Evolutionary conservation across 2,329 filamentous ascomycete genomes (phyloP), one percentile per base, ranked within the genome.

Genomic region (Ophiostoma triangulosporum): DNA sequence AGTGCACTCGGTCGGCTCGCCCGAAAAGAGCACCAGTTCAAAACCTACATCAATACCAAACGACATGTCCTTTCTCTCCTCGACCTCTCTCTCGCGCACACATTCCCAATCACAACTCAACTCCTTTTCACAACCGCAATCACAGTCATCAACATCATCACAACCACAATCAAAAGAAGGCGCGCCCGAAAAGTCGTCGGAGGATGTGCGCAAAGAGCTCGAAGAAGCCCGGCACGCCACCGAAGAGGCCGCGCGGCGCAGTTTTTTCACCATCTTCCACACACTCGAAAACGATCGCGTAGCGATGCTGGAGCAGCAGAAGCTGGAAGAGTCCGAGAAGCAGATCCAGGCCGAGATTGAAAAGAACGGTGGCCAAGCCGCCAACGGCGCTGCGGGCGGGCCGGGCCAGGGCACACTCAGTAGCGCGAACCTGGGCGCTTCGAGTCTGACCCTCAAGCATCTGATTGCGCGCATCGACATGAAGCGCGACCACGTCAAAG

Each of bases 281-380:
- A 96, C 93, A 1, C 75, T 97, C 31, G 93, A 98, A 68, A 93
- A 91, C 65, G 93, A 98, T 65, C 81, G 88, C 53, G 88, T 91
- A 62, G 93, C 93, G 49, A 97, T 98, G 93, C 70, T 97, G 54
- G 93, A 98, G 67, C 93, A 98, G 68, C 89, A 97, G 67, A 88
- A 91, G 67, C 77, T 98, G 26, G 93, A 98, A 64, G 93, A 97
- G 66, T 89, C 94, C 1, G 93, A 98, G 66, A 86, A 94, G 65
- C 89, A 95, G 66, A 84, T 97, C 9, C 91, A 97, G 67, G 90
- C 90, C 14, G 93, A 98, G 69, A 93, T 95, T 76, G 89, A 90
- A 52, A 77, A 82, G 63, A 78, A 77, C 52, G 76, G 68, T 54
- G 29, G 48, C 29, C 43, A 46, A 15, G 43, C n/a, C 15, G 72